Conservation (phyloP, 192 early-diverging fungal species). For the Backusella sp. region DNA sequence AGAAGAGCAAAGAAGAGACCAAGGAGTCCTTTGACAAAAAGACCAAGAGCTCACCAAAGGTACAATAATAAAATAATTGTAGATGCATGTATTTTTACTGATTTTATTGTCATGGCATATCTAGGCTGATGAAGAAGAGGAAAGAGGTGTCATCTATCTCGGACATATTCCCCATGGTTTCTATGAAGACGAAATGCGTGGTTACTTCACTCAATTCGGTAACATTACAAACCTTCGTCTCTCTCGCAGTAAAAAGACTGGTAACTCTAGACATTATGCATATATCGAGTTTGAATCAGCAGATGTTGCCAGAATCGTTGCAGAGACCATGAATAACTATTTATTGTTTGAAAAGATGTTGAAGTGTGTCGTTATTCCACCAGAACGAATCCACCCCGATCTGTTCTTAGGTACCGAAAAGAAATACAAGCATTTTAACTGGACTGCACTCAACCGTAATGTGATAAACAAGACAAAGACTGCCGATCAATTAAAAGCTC, state of each 20-base stretch:
- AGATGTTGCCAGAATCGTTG: conserved; percentile 87
- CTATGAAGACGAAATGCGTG: conserved; percentile 88
- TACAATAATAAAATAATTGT: background rate
- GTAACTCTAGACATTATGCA: conserved; percentile 87
- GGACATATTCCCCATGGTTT: conserved; percentile 95
- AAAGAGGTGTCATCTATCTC: conserved; percentile 81
- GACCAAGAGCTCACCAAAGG: background rate
- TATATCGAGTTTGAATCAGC: conserved; percentile 86
- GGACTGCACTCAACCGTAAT: conserved; percentile 54
- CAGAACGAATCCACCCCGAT: conserved; percentile 71
- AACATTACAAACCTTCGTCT: conserved; percentile 72
- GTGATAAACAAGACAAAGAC: conserved; percentile 67
- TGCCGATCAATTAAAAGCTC: conserved; percentile 39
- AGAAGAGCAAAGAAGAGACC: conserved; percentile 35
- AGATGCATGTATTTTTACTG: background rate
- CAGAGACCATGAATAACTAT: conserved; percentile 97
- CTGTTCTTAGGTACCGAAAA: conserved; percentile 73
- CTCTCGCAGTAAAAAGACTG: conserved; percentile 92
- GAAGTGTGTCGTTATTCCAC: conserved; percentile 73
- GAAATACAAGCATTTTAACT: conserved; percentile 62
- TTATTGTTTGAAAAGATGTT: conserved; percentile 77
- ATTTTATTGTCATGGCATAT: conserved; percentile 6
- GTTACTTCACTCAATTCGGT: conserved; percentile 95
- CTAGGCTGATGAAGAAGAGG: conserved; percentile 9
- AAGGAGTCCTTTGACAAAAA: conserved; percentile 33